Percentiles rank a stretch among this genome's conserved stretches.
Conservation (phyloP, 2,329 filamentous ascomycete species). For the Fusarium dimerum region DNA sequence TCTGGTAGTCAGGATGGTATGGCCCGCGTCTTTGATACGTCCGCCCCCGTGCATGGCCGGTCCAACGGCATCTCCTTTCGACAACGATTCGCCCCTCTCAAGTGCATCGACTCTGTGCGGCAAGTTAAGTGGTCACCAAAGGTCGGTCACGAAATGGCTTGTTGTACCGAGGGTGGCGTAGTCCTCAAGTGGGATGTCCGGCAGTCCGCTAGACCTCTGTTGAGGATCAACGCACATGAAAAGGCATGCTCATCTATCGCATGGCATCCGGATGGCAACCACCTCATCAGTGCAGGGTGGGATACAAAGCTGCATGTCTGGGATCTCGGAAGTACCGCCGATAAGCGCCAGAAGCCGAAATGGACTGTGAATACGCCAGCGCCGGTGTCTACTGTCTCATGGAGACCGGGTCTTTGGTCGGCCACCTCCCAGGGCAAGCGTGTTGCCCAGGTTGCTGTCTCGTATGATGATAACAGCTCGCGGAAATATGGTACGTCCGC, state of each 20-base stretch:
- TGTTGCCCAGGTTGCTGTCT: constrained; percentile 62
- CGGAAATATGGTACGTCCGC: constrained; percentile 57
- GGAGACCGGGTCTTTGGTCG: constrained; percentile 68
- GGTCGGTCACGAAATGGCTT: constrained; percentile 63
- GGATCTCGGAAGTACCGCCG: constrained; percentile 61
- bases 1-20: constrained; percentile 66
- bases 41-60: constrained; percentile 47
- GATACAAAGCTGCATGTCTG: constrained; percentile 66
- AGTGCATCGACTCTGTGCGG: constrained; percentile 48
- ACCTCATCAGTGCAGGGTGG: constrained; percentile 63
- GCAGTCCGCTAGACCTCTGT: constrained; percentile 51
- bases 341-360: constrained; percentile 65
- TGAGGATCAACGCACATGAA: constrained; percentile 64
- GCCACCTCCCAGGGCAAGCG: constrained; percentile 60
- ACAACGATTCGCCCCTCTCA: constrained; percentile 43
- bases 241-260: constrained; percentile 60
- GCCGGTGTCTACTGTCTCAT: constrained; percentile 59
- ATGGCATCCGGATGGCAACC: constrained; percentile 70
- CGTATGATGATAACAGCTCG: constrained; percentile 59
- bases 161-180: constrained; percentile 62
- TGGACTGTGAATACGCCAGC: constrained; percentile 63
- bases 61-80: constrained; percentile 53
- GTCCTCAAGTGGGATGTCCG: constrained; percentile 67
- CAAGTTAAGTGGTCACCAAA: constrained; percentile 67
- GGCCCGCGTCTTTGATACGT: constrained; percentile 62